Conservation (phyloP, 2,329 filamentous ascomycete genomes). For the Neonectria ditissima region DNA sequence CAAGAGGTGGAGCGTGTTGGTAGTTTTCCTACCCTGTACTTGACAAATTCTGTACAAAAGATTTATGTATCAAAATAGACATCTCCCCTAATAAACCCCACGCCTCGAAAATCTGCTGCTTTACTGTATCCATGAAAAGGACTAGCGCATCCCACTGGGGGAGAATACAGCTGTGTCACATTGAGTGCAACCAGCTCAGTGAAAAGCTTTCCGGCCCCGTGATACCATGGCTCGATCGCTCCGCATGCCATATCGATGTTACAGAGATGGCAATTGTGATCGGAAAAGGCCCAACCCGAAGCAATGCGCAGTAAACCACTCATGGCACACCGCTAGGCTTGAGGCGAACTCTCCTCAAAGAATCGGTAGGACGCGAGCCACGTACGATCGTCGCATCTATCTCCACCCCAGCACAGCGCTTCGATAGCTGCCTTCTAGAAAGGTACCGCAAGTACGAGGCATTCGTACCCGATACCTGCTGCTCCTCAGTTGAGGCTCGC, state of each 20-base stretch:
- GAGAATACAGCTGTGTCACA: not conserved
- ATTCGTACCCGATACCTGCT: constrained; percentile 25
- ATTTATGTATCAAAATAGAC: constrained; percentile 22
- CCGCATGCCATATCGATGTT: constrained; percentile 3
- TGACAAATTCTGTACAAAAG: constrained; percentile 32
- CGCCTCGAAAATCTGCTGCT: not conserved
- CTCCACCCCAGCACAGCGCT: constrained; percentile 30
- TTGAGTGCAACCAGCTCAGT: not conserved
- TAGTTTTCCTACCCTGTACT: constrained; percentile 36
- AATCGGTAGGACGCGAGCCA: constrained; percentile 8
- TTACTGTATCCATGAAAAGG: not conserved
- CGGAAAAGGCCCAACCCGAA: constrained; percentile 14
- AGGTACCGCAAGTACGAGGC: constrained; percentile 24
- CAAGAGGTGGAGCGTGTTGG: not conserved
- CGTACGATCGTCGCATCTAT: constrained; percentile 30
- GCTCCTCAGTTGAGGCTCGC: constrained; percentile 6
- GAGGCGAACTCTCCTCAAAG: constrained; percentile 15
- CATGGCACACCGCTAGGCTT: constrained; percentile 29
- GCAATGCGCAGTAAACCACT: constrained; percentile 30
- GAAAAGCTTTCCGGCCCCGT: constrained; percentile 9
- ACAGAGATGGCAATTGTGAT: constrained; percentile 11
- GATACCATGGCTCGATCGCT: constrained; percentile 9
- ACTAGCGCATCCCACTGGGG: not conserved
- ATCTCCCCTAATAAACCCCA: not conserved
- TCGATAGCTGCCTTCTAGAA: constrained; percentile 10